phyloP scores from a whole-genome alignment of 2,329 filamentous ascomycete genomes.

The Claviceps maximensis region DNA sequence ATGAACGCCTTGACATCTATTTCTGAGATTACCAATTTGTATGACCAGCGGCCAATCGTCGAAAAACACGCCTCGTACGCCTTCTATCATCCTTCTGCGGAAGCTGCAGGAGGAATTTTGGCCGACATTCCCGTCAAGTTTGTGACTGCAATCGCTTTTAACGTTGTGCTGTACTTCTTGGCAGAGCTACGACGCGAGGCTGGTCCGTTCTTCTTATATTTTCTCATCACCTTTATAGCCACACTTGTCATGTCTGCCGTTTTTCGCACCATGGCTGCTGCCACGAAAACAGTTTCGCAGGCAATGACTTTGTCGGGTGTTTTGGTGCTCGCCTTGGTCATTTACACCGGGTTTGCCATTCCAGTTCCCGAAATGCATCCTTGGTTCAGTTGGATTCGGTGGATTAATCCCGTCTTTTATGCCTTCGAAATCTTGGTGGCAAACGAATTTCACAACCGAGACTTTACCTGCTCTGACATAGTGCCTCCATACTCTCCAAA shows the following conservation, averaged over 20 bases:
- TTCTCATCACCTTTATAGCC: constrained; percentile 53
- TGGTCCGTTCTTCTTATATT: constrained; percentile 62
- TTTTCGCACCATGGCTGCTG: constrained; percentile 59
- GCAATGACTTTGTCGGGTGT: constrained; percentile 40
- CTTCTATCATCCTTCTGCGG: constrained; percentile 37
- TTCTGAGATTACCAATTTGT: constrained; percentile 36
- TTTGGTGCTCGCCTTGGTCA: constrained; percentile 46
- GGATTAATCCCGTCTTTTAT: constrained; percentile 61
- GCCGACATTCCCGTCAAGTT: constrained; percentile 47
- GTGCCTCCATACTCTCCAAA: constrained; percentile 33
- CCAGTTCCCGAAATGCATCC: constrained; percentile 45
- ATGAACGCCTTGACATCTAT: constrained; percentile 46
- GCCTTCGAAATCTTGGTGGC: constrained; percentile 59
- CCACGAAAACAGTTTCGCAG: constrained; percentile 52
- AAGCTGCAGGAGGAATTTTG: constrained; percentile 41
- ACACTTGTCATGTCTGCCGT: constrained; percentile 64
- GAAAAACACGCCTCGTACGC: constrained; percentile 36
- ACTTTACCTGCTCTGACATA: constrained; percentile 41
- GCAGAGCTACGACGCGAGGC: constrained; percentile 41
- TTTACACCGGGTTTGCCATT: constrained; percentile 45
- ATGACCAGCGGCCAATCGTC: constrained; percentile 32
- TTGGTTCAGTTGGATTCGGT: constrained; percentile 67
- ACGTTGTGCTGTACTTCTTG: constrained; percentile 46
- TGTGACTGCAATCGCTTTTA: constrained; percentile 33
- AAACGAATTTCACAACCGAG: constrained; percentile 54